phyloP scores from a whole-genome alignment of 2,329 filamentous ascomycete genomes.

The Penicillium sp. region DNA sequence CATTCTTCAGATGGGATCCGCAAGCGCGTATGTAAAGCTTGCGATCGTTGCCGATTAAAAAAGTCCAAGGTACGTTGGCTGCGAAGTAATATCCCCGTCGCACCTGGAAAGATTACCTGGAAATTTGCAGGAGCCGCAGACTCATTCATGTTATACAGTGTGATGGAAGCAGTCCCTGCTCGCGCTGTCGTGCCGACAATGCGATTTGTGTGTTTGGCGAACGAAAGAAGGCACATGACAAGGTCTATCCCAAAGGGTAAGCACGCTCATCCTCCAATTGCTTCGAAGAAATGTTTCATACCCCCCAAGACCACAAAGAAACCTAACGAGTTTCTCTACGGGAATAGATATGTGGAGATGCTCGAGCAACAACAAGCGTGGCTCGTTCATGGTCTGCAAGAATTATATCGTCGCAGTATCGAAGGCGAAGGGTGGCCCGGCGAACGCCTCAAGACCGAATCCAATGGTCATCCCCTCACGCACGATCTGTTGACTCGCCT shows the following conservation, averaged over 20 bases:
- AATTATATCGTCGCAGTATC: constrained; percentile 51
- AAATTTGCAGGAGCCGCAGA: too few relatives aligned
- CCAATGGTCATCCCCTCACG: constrained; percentile 54
- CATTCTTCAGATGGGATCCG: constrained; percentile 44
- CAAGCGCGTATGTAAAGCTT: constrained; percentile 62
- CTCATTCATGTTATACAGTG: constrained; percentile 35
- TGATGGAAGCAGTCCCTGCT: constrained; percentile 57
- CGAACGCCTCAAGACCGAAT: constrained; percentile 45
- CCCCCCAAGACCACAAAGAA: not conserved
- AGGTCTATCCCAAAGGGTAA: constrained; percentile 63
- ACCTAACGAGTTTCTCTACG: not conserved
- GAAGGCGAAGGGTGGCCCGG: constrained; percentile 53
- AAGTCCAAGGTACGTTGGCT: constrained; percentile 54
- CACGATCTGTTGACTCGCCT: constrained; percentile 59
- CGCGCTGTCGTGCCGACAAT: constrained; percentile 58
- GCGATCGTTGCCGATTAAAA: constrained; percentile 60
- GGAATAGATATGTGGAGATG: constrained; percentile 57
- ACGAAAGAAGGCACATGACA: constrained; percentile 60
- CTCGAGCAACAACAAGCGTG: constrained; percentile 60
- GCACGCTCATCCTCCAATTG: constrained; percentile 10
- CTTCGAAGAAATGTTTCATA: too few relatives aligned
- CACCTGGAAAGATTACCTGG: too few relatives aligned
- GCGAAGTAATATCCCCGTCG: too few relatives aligned
- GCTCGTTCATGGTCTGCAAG: constrained; percentile 55
- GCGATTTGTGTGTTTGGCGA: constrained; percentile 61